Percentiles rank a stretch among this genome's conserved stretches.
Evolutionary conservation across 768 basidiomycete genomes (phyloP).

Genomic region (Pulveroboletus sp.): DNA sequence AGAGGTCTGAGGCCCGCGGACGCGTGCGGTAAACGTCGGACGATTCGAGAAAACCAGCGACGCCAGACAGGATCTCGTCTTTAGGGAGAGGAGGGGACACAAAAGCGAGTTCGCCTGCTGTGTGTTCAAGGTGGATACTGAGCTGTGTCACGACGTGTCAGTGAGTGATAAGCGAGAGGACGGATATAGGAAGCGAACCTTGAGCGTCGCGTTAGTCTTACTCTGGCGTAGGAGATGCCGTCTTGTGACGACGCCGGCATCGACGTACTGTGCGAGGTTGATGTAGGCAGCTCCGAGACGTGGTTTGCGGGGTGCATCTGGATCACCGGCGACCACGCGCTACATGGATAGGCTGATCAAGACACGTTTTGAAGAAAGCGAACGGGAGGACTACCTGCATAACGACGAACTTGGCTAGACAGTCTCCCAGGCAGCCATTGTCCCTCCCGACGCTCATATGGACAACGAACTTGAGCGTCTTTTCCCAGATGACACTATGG

Average conservation of each 20-base stretch:
- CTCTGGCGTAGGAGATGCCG: slow-evolving; percentile 66
- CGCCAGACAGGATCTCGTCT: slow-evolving; percentile 67
- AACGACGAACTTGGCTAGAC: slow-evolving; percentile 61
- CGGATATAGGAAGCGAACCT: slow-evolving; percentile 36
- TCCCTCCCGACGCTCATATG: slow-evolving; percentile 59
- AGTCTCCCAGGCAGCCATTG: slow-evolving; percentile 41
- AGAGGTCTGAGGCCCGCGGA: slow-evolving; percentile 48
- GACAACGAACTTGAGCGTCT: slow-evolving; percentile 51
- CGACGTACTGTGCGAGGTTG: slow-evolving; percentile 72
- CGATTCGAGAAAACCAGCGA: slow-evolving; percentile 53
- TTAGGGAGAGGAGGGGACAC: slow-evolving; percentile 64
- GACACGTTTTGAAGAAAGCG: not conserved
- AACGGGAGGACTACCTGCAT: slow-evolving; percentile 39
- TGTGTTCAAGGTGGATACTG: slow-evolving; percentile 51
- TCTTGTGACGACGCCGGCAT: slow-evolving; percentile 51
- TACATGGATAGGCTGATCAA: slow-evolving; percentile 25
- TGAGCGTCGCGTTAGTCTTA: slow-evolving; percentile 75
- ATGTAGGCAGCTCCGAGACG: slow-evolving; percentile 62
- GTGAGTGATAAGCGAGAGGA: not conserved
- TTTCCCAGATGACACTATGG: slow-evolving; percentile 61
- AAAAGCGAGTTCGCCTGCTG: slow-evolving; percentile 52
- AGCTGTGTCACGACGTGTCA: slow-evolving; percentile 37
- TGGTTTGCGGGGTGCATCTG: slow-evolving; percentile 50
- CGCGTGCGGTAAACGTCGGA: slow-evolving; percentile 50
- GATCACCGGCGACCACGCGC: slow-evolving; percentile 54